These are phyloP conservation scores for Globisporangium emineosum DNA, from an alignment of 352 stramenopile genomes.

Conservation along the genomic window DNA sequence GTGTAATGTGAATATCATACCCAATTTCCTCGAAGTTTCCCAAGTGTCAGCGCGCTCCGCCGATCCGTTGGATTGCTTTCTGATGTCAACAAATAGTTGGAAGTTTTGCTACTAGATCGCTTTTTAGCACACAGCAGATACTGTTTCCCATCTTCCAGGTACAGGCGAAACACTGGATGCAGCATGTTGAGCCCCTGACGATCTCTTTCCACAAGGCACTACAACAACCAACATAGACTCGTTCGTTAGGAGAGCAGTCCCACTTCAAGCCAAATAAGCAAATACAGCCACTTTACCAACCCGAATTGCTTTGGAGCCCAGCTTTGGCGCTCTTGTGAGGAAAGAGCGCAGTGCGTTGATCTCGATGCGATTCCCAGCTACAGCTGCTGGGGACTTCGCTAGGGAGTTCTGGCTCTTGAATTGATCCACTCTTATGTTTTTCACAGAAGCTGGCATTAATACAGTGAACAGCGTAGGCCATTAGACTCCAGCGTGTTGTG, in stretches of 20 bases:
- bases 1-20: slow-evolving; percentile 13
- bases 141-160: slow-evolving; percentile 46
- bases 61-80: slow-evolving; percentile 33
- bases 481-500: too few relatives aligned
- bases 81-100: slow-evolving; percentile 63
- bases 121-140: slow-evolving; percentile 56
- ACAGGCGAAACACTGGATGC: slow-evolving; percentile 55
- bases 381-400: not conserved
- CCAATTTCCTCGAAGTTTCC: slow-evolving; percentile 63
- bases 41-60: slow-evolving; percentile 38
- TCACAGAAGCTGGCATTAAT: not conserved
- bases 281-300: slow-evolving; percentile 19
- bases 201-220: slow-evolving; percentile 63
- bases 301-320: slow-evolving; percentile 23
- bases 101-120: slow-evolving; percentile 46
- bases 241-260: not conserved
- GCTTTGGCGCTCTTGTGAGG: slow-evolving; percentile 31
- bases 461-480: not conserved
- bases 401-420: not conserved
- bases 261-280: not conserved
- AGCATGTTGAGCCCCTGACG: slow-evolving; percentile 41
- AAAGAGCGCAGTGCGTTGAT: slow-evolving; percentile 34
- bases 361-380: slow-evolving; percentile 16
- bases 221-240: not conserved
- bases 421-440: not conserved